A percentile compares a stretch with the other conserved stretches of the same genome.
Conservation (phyloP, 2,329 filamentous ascomycete species). For the Zymoseptoria ardabiliae region DNA sequence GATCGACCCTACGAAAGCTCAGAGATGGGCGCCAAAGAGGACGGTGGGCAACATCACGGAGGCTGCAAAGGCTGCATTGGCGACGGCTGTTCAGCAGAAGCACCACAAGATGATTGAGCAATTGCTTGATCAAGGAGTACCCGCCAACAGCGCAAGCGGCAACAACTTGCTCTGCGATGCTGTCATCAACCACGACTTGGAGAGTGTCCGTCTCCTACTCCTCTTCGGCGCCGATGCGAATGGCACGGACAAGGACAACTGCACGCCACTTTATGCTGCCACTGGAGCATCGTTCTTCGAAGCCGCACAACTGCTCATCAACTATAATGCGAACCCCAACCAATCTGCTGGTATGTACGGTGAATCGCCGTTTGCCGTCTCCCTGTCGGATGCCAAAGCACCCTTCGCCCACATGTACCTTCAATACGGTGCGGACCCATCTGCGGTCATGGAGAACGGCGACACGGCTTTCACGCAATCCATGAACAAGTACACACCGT, state of each 20-base stretch:
- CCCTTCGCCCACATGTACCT: constrained; percentile 54
- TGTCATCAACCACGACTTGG: constrained; percentile 22
- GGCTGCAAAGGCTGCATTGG: constrained; percentile 33
- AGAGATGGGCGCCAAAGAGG: constrained; percentile 16
- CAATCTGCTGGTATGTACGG: constrained; percentile 43
- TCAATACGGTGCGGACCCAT: constrained; percentile 52
- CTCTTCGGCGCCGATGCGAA: constrained; percentile 55
- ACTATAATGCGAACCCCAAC: constrained; percentile 57
- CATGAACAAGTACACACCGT: constrained; percentile 53
- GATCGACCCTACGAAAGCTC: constrained; percentile 26
- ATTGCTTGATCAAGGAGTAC: constrained; percentile 22
- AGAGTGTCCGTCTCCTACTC: constrained; percentile 47
- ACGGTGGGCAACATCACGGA: constrained; percentile 22
- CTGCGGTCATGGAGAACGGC: constrained; percentile 48
- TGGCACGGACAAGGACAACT: constrained; percentile 51
- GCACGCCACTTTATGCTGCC: constrained; percentile 51
- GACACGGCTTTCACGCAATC: constrained; percentile 54
- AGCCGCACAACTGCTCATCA: constrained; percentile 53
- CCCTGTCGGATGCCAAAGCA: constrained; percentile 44
- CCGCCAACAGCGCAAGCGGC: constrained; percentile 11
- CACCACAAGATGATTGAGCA: constrained; percentile 24
- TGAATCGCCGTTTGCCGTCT: constrained; percentile 51
- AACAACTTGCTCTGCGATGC: constrained; percentile 19
- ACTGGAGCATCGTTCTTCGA: constrained; percentile 44
- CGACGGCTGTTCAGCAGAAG: constrained; percentile 29